Conservation (phyloP, 345 rosid species). For the Eucalyptus sp. region DNA sequence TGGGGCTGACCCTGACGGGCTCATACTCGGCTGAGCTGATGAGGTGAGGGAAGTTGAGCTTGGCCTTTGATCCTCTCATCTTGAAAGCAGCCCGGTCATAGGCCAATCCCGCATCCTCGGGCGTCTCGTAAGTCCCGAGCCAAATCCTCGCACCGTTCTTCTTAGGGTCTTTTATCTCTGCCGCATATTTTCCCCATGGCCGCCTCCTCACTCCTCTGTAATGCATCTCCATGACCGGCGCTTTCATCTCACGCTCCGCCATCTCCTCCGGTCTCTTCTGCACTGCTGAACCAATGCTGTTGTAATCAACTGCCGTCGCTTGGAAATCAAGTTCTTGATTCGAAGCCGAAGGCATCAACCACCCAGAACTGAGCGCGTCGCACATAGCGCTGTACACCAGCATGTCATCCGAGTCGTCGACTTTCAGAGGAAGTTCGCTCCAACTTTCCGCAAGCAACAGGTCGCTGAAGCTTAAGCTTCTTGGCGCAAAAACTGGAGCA, state of each 20-base stretch:
- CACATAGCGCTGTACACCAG: constrained; percentile 15
- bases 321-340: background rate
- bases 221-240: constrained; percentile 2
- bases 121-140: constrained; percentile 38
- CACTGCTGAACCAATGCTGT: background rate
- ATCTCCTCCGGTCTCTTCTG: background rate
- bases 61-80: constrained; percentile 37
- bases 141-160: constrained; percentile 33
- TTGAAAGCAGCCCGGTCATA: constrained; percentile 30
- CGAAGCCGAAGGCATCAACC: background rate
- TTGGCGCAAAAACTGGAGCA: background rate
- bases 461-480: constrained; percentile 22
- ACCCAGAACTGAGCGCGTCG: constrained; percentile 19
- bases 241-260: background rate
- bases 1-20: constrained; percentile 23
- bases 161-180: constrained; percentile 36
- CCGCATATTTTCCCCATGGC: constrained; percentile 41
- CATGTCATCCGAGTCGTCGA: constrained; percentile 31
- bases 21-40: constrained; percentile 16
- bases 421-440: constrained; percentile 22
- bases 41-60: constrained; percentile 30
- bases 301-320: background rate
- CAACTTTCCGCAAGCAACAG: constrained; percentile 19
- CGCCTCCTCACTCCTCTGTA: constrained; percentile 36
- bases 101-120: constrained; percentile 38